A percentile compares a stretch with the other conserved stretches of the same genome.
phyloP scores from a whole-genome alignment of 345 rosid species.

The Aethionema arabicum region DNA sequence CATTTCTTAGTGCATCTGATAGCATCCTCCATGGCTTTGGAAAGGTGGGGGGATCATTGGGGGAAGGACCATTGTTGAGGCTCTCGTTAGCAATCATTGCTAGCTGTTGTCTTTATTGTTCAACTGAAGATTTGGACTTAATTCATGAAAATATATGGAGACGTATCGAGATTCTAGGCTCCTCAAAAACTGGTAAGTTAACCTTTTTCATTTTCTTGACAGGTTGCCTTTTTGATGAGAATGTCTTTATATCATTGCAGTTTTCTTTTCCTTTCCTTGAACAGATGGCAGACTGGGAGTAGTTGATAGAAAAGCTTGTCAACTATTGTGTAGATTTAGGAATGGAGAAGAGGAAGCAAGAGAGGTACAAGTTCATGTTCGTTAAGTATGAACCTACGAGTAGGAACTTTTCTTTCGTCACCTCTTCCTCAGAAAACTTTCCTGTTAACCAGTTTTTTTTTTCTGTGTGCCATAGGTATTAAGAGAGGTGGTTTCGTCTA shows the following conservation, averaged over 20 bases:
- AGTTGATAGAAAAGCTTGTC: slow-evolving; percentile 64
- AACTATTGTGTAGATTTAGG: slow-evolving; percentile 68
- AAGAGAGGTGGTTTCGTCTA: slow-evolving; percentile 56
- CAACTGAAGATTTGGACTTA: slow-evolving; percentile 61
- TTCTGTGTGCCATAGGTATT: slow-evolving; percentile 42
- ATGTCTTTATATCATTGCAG: neutral
- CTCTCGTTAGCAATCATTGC: slow-evolving; percentile 71
- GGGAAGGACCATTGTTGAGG: slow-evolving; percentile 60
- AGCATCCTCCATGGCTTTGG: slow-evolving; percentile 58
- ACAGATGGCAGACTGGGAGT: slow-evolving; percentile 49
- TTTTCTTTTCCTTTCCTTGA: slow-evolving; percentile 17
- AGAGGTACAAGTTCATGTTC: slow-evolving; percentile 46
- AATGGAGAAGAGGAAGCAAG: slow-evolving; percentile 60
- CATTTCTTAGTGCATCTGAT: slow-evolving; percentile 66
- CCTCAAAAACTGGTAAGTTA: slow-evolving; percentile 51
- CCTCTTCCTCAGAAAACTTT: neutral
- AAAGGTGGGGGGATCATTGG: slow-evolving; percentile 45
- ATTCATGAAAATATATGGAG: slow-evolving; percentile 69
- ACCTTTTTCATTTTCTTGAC: neutral
- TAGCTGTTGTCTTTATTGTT: slow-evolving; percentile 69
- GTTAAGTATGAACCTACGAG: slow-evolving; percentile 9
- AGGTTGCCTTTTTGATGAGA: neutral
- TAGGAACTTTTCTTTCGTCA: neutral
- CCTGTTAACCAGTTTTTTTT: neutral
- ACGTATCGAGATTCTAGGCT: slow-evolving; percentile 53